A percentile compares a stretch with the other conserved stretches of the same genome.
phyloP scores from a whole-genome alignment of 108 stramenopile genomes.

The Stephanodiscus minutulus region DNA sequence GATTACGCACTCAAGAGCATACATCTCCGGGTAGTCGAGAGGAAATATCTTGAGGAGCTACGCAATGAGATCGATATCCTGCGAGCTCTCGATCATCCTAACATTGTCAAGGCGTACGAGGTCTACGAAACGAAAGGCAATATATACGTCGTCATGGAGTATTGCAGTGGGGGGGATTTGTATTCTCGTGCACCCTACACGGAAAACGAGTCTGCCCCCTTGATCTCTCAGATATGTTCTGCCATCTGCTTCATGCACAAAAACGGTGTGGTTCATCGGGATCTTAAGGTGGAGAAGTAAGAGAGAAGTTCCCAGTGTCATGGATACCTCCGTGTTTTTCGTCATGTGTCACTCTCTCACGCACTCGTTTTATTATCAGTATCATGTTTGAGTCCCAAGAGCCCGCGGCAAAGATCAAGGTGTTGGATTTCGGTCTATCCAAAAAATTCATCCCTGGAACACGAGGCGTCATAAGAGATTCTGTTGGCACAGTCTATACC shows the following conservation, averaged over 20 bases:
- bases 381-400: conserved; percentile 74
- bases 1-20: conserved; percentile 75
- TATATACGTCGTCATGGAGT: conserved; percentile 82
- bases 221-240: conserved; percentile 62
- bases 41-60: conserved; percentile 74
- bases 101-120: conserved; percentile 92
- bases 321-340: background rate
- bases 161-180: conserved; percentile 87
- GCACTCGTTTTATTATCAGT: conserved; percentile 54
- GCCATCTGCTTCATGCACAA: conserved; percentile 83
- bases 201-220: conserved; percentile 65
- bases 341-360: conserved; percentile 1
- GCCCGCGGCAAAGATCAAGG: conserved; percentile 62
- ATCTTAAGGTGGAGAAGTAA: conserved; percentile 60
- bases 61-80: conserved; percentile 90
- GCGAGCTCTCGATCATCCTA: conserved; percentile 87
- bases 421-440: conserved; percentile 93
- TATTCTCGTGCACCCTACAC: conserved; percentile 82
- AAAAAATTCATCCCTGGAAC: conserved; percentile 62
- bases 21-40: conserved; percentile 59
- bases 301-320: background rate
- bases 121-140: conserved; percentile 68
- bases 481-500: conserved; percentile 81
- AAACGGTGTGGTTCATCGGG: conserved; percentile 83
- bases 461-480: conserved; percentile 52